Evolutionary conservation across 305 asterid species (phyloP).

Genomic region (Fraxinus sp.): DNA sequence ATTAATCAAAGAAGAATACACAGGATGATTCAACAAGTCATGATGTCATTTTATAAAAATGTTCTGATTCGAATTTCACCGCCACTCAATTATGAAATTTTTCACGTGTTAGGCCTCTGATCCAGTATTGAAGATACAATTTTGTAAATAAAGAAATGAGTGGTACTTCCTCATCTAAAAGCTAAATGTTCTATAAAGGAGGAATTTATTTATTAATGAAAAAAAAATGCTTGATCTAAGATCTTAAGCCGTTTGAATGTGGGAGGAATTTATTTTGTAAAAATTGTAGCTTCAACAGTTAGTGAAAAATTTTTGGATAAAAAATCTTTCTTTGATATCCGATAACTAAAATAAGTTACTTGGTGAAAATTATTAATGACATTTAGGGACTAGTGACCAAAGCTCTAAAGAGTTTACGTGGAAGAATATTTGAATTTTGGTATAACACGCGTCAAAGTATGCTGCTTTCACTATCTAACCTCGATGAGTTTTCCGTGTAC

Average conservation of each 20-base stretch:
- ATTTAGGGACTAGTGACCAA: not conserved
- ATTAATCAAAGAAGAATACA: too few species aligned
- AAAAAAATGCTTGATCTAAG: not conserved
- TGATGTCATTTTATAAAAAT: not conserved
- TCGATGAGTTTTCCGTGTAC: conserved; percentile 31
- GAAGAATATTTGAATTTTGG: not conserved
- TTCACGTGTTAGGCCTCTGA: not conserved
- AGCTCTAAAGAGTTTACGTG: not conserved
- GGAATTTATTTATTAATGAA: not conserved
- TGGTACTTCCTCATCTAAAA: not conserved
- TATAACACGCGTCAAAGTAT: not conserved
- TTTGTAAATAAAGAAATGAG: not conserved
- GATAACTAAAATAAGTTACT: not conserved
- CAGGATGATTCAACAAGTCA: not conserved
- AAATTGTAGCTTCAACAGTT: not conserved
- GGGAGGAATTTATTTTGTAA: not conserved
- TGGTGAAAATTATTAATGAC: not conserved
- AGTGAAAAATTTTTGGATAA: not conserved
- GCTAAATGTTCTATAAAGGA: not conserved
- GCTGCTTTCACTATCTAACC: conserved; percentile 27
- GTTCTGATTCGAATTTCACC: not conserved
- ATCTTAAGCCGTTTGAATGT: not conserved
- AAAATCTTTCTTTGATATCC: not conserved
- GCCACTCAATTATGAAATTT: not conserved
- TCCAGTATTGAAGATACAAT: not conserved